Conservation (phyloP, 1,139 yeast genomes). For the Magnusiomyces ingens region DNA sequence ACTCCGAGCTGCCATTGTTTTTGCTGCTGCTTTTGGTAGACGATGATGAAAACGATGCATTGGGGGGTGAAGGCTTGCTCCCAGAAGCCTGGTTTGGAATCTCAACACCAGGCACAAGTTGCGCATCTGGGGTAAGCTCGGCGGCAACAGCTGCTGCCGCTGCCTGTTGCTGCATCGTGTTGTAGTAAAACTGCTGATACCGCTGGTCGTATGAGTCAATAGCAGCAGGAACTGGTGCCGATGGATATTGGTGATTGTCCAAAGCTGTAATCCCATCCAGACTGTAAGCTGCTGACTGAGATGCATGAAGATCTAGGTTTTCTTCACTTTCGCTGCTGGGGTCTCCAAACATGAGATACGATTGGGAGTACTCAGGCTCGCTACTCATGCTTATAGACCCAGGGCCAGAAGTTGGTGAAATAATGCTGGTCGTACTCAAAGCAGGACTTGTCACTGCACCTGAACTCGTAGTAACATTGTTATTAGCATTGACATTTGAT, state of each 20-base stretch:
- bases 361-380: background rate
- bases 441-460: background rate
- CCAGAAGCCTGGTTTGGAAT: background rate
- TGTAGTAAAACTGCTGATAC: background rate
- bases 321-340: conserved; percentile 7
- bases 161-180: background rate
- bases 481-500: background rate
- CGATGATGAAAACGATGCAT: background rate
- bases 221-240: background rate
- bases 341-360: conserved; percentile 1
- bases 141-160: background rate
- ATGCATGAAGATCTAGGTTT: conserved; percentile 2
- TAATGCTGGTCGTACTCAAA: background rate
- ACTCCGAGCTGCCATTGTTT: conserved; percentile 9
- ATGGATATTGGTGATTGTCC: background rate
- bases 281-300: conserved; percentile 5
- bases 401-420: background rate
- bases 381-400: background rate
- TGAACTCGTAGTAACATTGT: background rate
- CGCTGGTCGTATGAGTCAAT: background rate
- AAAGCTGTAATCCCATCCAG: background rate
- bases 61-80: background rate
- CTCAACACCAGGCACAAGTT: background rate
- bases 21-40: background rate
- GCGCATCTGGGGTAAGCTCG: background rate